Evolutionary conservation across 2,329 filamentous ascomycete genomes (phyloP).

Genomic region (Domatiomyces globalis): DNA sequence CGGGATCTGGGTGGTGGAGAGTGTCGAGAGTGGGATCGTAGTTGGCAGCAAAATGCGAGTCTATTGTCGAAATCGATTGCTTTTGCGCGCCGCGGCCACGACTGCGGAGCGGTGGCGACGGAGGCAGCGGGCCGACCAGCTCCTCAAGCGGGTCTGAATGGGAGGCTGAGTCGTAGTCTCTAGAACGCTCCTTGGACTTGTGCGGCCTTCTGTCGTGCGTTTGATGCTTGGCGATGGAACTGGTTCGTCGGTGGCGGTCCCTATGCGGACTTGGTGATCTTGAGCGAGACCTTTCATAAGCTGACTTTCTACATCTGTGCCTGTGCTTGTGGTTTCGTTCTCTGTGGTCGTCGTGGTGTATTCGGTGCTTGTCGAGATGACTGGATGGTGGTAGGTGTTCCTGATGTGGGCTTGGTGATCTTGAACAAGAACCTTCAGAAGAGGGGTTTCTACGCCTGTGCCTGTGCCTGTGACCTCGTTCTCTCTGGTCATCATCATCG

Average conservation of each 20-base stretch:
- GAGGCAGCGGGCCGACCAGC: constrained; percentile 52
- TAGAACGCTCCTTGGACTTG: not conserved
- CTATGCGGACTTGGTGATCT: constrained; percentile 16
- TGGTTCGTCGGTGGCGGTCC: not conserved
- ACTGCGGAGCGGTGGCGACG: constrained; percentile 35
- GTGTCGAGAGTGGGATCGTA: constrained; percentile 41
- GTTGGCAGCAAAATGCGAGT: constrained; percentile 59
- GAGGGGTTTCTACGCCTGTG: not conserved
- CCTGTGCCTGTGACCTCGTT: constrained; percentile 4
- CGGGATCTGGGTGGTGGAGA: constrained; percentile 32
- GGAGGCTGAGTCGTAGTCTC: constrained; percentile 13
- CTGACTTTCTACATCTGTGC: not conserved
- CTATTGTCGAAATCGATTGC: constrained; percentile 47
- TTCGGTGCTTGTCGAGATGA: too few species aligned
- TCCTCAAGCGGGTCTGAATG: constrained; percentile 60
- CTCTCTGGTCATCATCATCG: constrained; percentile 13
- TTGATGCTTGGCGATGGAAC: not conserved
- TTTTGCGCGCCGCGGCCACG: constrained; percentile 56
- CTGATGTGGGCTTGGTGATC: not conserved
- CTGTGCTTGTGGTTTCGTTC: not conserved
- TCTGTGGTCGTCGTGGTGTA: too few species aligned
- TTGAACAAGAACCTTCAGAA: not conserved
- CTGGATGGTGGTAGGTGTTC: too few species aligned
- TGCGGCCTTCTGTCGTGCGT: not conserved
- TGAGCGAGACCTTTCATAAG: constrained; percentile 12